Evolutionary conservation across 1,139 yeast genomes (phyloP).

Genomic region (Protomyces lactucae-debilis): DNA sequence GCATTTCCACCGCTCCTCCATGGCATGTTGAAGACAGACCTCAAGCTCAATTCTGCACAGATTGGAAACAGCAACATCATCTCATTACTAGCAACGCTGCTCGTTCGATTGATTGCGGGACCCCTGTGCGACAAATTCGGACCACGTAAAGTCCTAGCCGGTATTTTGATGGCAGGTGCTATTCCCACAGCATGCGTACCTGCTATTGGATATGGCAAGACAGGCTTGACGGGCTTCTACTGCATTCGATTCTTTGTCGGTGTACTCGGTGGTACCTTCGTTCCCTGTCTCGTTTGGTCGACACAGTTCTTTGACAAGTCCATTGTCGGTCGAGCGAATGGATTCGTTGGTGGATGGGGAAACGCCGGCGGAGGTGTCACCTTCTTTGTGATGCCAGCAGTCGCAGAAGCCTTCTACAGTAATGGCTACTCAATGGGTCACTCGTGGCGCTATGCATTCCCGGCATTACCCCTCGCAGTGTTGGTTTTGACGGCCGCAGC

Average conservation of each 20-base stretch:
- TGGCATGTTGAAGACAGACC: conserved; percentile 36
- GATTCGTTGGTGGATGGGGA: conserved; percentile 42
- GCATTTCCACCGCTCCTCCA: conserved; percentile 40
- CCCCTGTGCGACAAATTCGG: conserved; percentile 40
- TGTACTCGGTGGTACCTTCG: conserved; percentile 40
- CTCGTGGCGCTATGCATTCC: conserved; percentile 40
- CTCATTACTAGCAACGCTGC: conserved; percentile 39
- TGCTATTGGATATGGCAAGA: conserved; percentile 31
- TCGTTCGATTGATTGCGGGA: conserved; percentile 39
- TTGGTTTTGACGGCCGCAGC: conserved; percentile 36
- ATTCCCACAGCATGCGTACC: conserved; percentile 41
- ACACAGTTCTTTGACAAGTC: conserved; percentile 39
- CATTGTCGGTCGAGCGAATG: conserved; percentile 40
- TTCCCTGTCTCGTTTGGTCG: conserved; percentile 41
- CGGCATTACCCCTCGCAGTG: conserved; percentile 39
- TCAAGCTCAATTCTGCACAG: conserved; percentile 37
- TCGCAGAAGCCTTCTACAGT: conserved; percentile 33
- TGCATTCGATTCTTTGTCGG: conserved; percentile 40
- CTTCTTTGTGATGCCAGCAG: conserved; percentile 41
- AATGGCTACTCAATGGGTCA: conserved; percentile 36
- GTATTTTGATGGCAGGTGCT: conserved; percentile 37
- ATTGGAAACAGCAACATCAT: conserved; percentile 40
- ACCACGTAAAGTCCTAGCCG: conserved; percentile 39
- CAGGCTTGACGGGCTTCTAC: conserved; percentile 36
- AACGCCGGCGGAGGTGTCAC: conserved; percentile 43